Percentiles rank a stretch among this genome's conserved stretches.
Evolutionary conservation across 2,329 filamentous ascomycete species (phyloP).

Genomic region (Xylariaceae sp.): DNA sequence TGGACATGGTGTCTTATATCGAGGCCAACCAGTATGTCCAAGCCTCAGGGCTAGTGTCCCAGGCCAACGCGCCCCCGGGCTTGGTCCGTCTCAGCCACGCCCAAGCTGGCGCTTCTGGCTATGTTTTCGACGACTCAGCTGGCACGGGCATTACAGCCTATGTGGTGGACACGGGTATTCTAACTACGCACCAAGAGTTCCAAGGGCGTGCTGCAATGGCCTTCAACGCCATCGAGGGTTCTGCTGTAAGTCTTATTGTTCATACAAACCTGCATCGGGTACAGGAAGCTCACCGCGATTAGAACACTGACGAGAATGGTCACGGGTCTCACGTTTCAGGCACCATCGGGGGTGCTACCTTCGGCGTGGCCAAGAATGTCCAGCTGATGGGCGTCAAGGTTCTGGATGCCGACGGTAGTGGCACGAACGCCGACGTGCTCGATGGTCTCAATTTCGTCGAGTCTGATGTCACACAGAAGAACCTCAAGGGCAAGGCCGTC

Average conservation of each 20-base stretch:
- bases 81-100: constrained; percentile 60
- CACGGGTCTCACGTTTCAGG: constrained; percentile 71
- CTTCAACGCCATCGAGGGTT: constrained; percentile 58
- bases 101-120: constrained; percentile 44
- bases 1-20: constrained; percentile 58
- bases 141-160: constrained; percentile 66
- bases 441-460: constrained; percentile 65
- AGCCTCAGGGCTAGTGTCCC: constrained; percentile 52
- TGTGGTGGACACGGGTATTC: constrained; percentile 71
- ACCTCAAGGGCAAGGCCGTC: constrained; percentile 59
- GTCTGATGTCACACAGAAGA: constrained; percentile 51
- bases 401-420: constrained; percentile 56
- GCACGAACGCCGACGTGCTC: constrained; percentile 60
- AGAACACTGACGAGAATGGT: constrained; percentile 64
- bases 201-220: constrained; percentile 61
- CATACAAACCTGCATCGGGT: background rate
- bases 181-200: constrained; percentile 61
- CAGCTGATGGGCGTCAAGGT: constrained; percentile 67
- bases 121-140: constrained; percentile 60
- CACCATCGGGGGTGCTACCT: constrained; percentile 65
- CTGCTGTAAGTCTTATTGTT: constrained; percentile 47
- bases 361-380: constrained; percentile 67
- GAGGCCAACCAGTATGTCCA: constrained; percentile 61
- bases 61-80: constrained; percentile 61
- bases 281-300: constrained; percentile 18